phyloP scores from a whole-genome alignment of 306 rosid species.

The Cucurbita moschata region DNA sequence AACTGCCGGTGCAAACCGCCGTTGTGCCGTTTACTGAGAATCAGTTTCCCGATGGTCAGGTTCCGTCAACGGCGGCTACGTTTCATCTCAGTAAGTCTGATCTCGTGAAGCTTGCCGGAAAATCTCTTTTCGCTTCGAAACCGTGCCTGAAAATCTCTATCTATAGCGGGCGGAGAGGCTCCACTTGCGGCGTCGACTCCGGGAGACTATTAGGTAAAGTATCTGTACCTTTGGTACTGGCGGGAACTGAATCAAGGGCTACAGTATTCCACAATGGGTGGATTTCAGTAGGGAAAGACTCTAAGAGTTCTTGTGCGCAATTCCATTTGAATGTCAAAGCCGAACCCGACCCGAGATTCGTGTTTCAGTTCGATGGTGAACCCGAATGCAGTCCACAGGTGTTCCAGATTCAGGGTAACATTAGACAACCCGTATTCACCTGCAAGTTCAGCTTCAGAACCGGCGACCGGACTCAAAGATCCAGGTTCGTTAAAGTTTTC shows the following conservation, averaged over 20 bases:
- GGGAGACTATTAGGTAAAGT: constrained; percentile 38
- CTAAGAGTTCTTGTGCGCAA: constrained; percentile 39
- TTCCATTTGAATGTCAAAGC: constrained; percentile 59
- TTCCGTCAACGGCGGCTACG: constrained; percentile 33
- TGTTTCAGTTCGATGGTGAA: constrained; percentile 63
- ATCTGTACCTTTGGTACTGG: constrained; percentile 37
- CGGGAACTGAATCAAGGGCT: constrained; percentile 30
- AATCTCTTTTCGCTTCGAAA: constrained; percentile 31
- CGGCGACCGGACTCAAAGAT: constrained; percentile 47
- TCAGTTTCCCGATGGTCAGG: constrained; percentile 27
- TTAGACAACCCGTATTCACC: constrained; percentile 57
- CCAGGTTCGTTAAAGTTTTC: constrained; percentile 25
- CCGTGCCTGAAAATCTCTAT: constrained; percentile 39
- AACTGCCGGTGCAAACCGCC: constrained; percentile 43
- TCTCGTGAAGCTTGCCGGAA: constrained; percentile 24
- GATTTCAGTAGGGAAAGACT: constrained; percentile 45
- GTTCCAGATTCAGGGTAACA: constrained; percentile 56
- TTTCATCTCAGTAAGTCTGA: constrained; percentile 53
- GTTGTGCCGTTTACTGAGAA: constrained; percentile 39
- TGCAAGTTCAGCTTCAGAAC: constrained; percentile 61
- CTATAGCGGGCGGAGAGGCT: constrained; percentile 44
- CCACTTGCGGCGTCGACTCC: constrained; percentile 49
- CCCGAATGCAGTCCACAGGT: constrained; percentile 72
- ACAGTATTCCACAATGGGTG: constrained; percentile 46
- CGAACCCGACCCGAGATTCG: constrained; percentile 61